Percentiles rank a stretch among this genome's conserved stretches.
Evolutionary conservation across 2,329 filamentous ascomycete genomes (phyloP).

Genomic region (Pezicula neosporulosa): DNA sequence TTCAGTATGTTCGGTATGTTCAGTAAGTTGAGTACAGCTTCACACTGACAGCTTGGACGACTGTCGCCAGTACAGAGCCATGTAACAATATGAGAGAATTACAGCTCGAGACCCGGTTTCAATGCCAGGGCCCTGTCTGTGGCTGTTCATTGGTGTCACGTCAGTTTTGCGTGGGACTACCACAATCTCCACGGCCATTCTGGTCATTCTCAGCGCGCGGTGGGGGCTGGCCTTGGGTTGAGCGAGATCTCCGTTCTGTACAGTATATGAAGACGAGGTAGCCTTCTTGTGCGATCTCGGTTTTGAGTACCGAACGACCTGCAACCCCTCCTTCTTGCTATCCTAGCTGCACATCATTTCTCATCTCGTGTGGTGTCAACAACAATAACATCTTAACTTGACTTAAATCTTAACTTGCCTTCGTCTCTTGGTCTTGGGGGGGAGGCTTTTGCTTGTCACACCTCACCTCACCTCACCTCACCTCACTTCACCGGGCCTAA

Average conservation of each 20-base stretch:
- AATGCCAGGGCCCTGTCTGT: slow-evolving; percentile 17
- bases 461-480: neutral
- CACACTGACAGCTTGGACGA: slow-evolving; percentile 7
- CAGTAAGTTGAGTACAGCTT: slow-evolving; percentile 7
- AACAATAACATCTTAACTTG: too few relatives aligned
- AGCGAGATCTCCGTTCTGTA: slow-evolving; percentile 6
- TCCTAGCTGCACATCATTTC: slow-evolving; percentile 16
- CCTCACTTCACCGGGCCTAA: slow-evolving; percentile 62
- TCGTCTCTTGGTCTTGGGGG: too few relatives aligned
- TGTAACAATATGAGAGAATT: slow-evolving; percentile 14
- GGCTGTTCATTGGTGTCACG: slow-evolving; percentile 23
- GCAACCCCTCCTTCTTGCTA: slow-evolving; percentile 13
- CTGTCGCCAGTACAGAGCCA: slow-evolving; percentile 4
- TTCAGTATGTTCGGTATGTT: slow-evolving; percentile 1
- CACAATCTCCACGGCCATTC: slow-evolving; percentile 9
- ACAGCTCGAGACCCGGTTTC: slow-evolving; percentile 19
- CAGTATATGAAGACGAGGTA: slow-evolving; percentile 23
- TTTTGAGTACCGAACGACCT: slow-evolving; percentile 16
- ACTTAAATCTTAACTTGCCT: too few relatives aligned
- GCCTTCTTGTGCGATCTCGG: slow-evolving; percentile 16
- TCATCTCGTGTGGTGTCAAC: neutral
- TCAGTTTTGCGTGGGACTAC: neutral
- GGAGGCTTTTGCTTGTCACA: neutral
- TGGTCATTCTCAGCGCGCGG: slow-evolving; percentile 8
- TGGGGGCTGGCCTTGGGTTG: slow-evolving; percentile 19